phyloP scores from a whole-genome alignment of 1,139 yeast genomes.

The Geotrichum klebahnii region DNA sequence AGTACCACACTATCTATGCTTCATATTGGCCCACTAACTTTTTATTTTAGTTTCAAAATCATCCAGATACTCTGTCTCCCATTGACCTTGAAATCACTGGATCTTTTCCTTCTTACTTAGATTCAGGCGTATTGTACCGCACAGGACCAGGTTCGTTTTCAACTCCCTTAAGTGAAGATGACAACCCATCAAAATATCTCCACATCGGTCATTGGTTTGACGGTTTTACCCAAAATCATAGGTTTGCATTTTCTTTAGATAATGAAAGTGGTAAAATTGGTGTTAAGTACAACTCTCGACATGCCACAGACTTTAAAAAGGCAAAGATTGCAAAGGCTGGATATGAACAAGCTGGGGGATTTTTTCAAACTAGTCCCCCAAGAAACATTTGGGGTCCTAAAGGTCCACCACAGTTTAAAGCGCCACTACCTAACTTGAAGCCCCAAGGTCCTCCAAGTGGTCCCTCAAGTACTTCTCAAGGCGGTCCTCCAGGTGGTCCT shows the following conservation, averaged over 20 bases:
- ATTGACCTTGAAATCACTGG: slow-evolving; percentile 6
- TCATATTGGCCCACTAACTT: no score
- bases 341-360: slow-evolving; percentile 10
- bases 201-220: slow-evolving; percentile 25
- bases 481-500: no score
- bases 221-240: slow-evolving; percentile 25
- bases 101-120: slow-evolving; percentile 10
- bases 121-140: slow-evolving; percentile 14
- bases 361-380: slow-evolving; percentile 19
- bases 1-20: no score
- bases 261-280: not conserved
- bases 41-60: slow-evolving; percentile 5
- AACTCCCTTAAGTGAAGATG: slow-evolving; percentile 1
- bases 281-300: slow-evolving; percentile 23
- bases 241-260: slow-evolving; percentile 19
- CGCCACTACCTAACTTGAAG: no score
- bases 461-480: not conserved
- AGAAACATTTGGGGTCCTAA: slow-evolving; percentile 13
- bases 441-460: no score
- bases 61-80: slow-evolving; percentile 8
- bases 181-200: slow-evolving; percentile 5
- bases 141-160: slow-evolving; percentile 20
- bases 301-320: slow-evolving; percentile 22
- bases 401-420: slow-evolving; percentile 7
- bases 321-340: slow-evolving; percentile 17